Percentiles rank a stretch among this genome's conserved stretches.
These are phyloP conservation scores for Lachnellula subtilissima DNA, from an alignment of 2,329 filamentous ascomycete species.

Conservation along the genomic window DNA sequence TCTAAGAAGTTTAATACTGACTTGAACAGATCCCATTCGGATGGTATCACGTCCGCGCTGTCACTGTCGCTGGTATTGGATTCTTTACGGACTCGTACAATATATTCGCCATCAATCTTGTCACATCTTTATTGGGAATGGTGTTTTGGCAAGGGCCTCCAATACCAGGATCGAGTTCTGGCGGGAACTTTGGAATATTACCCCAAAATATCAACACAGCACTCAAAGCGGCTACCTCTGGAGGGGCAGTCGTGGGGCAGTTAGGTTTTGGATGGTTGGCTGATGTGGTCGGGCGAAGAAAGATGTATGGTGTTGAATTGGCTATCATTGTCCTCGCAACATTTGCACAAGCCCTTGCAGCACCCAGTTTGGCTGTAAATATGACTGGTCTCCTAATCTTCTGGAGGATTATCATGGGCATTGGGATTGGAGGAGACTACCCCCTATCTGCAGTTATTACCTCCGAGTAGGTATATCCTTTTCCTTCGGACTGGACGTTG, in stretches of 20 bases:
- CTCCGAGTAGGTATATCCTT: slow-evolving; percentile 50
- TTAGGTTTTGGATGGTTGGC: slow-evolving; percentile 72
- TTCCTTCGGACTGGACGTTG: background rate
- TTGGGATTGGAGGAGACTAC: slow-evolving; percentile 79
- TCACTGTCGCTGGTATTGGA: slow-evolving; percentile 72
- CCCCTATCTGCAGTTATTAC: slow-evolving; percentile 70
- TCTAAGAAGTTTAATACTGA: slow-evolving; percentile 1
- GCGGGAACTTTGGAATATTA: slow-evolving; percentile 49
- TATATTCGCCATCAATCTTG: slow-evolving; percentile 75
- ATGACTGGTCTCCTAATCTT: slow-evolving; percentile 61
- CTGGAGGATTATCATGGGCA: slow-evolving; percentile 73
- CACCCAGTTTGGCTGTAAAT: slow-evolving; percentile 55
- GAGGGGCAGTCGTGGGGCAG: slow-evolving; percentile 74
- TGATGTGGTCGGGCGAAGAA: slow-evolving; percentile 69
- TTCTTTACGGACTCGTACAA: slow-evolving; percentile 82
- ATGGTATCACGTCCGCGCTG: slow-evolving; percentile 69
- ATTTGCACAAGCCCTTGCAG: slow-evolving; percentile 59
- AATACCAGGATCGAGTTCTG: slow-evolving; percentile 39
- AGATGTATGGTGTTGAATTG: slow-evolving; percentile 77
- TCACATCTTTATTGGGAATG: slow-evolving; percentile 66
- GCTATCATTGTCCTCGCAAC: slow-evolving; percentile 69
- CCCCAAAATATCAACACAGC: slow-evolving; percentile 64
- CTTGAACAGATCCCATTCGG: slow-evolving; percentile 46
- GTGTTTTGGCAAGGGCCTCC: slow-evolving; percentile 62
- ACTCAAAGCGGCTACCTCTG: slow-evolving; percentile 76